Evolutionary conservation across 495 filamentous ascomycete genomes (phyloP), one percentile per base, ranked within the genome.

Genomic region (Chaetomium fimeti): DNA sequence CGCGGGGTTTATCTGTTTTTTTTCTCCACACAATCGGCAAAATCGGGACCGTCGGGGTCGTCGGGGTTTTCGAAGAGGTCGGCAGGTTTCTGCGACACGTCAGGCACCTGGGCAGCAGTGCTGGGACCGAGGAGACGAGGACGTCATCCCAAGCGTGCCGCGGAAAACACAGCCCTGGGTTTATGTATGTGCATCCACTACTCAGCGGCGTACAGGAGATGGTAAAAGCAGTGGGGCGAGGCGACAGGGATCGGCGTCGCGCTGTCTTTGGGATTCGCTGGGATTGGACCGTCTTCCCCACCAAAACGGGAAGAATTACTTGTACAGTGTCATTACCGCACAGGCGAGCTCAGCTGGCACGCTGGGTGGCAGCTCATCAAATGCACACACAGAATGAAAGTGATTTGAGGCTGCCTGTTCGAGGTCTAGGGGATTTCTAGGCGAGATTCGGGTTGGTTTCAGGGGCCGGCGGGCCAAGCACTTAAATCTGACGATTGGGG

Each of bases 61-160:
- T 28, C 22, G 36, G 51, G 38, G 24, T 7, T 16, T 56, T 29
- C 43, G 16, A 15, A 18, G 25, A 6, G 38, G 32, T n/a, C 0
- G 40, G 2, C 11, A 12, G 38, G 40, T 20, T 16, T 60, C 45
- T 64, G 55, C 48, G 11, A 40, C 29, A 65, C 51, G 51, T 61
- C 48, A 48, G 63, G 49, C 43, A 61, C 57, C 32, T 28, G 13
- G n/a, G 40, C 22, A 61, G 63, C 36, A 24, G 16, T 24, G 32
- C 32, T 42, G 25, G 29, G 42, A 51, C 52, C 51, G 43, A 48
- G 57, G 51, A 49, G 20, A 56, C 42, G 55, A 67, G 65, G 61
- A 67, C 65, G 65, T 67, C 65, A 67, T 67, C 48, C 54, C 12
- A 49, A 60, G 42, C 47, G 29, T n/a, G 22, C 45, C 32, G 48